A percentile compares a stretch with the other conserved stretches of the same genome.
These are phyloP conservation scores for Echium plantagineum DNA, from an alignment of 257 asterid species.

Conservation along the genomic window DNA sequence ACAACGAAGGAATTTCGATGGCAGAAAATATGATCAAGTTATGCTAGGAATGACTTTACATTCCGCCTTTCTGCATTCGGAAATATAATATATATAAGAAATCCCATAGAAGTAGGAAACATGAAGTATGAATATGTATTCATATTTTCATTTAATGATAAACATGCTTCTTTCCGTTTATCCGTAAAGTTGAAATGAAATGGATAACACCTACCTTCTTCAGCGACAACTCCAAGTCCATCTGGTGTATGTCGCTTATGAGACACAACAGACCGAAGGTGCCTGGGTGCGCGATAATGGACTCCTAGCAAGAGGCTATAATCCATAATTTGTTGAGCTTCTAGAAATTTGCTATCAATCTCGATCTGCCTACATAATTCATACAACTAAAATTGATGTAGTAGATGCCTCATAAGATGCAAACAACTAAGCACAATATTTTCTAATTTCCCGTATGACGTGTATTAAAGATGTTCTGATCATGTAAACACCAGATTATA, in stretches of 20 bases:
- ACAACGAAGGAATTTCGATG: too few relatives aligned
- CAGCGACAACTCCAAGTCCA: constrained; percentile 74
- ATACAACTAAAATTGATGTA: too few relatives aligned
- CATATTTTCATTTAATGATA: neutral
- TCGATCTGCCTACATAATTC: constrained; percentile 67
- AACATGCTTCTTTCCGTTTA: neutral
- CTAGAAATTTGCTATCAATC: constrained; percentile 84
- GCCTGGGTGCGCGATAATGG: constrained; percentile 92
- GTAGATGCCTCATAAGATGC: neutral
- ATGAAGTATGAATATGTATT: too few relatives aligned
- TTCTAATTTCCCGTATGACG: too few relatives aligned
- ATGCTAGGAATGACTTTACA: too few relatives aligned
- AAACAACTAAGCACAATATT: neutral
- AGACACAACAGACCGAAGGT: constrained; percentile 56
- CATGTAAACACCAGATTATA: too few relatives aligned
- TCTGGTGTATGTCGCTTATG: constrained; percentile 40
- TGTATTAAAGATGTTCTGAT: neutral
- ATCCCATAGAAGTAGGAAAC: too few relatives aligned
- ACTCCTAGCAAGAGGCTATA: constrained; percentile 93
- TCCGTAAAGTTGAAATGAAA: neutral
- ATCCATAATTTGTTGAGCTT: constrained; percentile 89
- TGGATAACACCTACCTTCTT: constrained; percentile 51
- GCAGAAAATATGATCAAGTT: too few relatives aligned
- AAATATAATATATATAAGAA: too few relatives aligned
- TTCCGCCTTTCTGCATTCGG: too few relatives aligned